A percentile compares a stretch with the other conserved stretches of the same genome.
Evolutionary conservation across 2,329 filamentous ascomycete genomes (phyloP).

Genomic region (Westerdykella ornata): DNA sequence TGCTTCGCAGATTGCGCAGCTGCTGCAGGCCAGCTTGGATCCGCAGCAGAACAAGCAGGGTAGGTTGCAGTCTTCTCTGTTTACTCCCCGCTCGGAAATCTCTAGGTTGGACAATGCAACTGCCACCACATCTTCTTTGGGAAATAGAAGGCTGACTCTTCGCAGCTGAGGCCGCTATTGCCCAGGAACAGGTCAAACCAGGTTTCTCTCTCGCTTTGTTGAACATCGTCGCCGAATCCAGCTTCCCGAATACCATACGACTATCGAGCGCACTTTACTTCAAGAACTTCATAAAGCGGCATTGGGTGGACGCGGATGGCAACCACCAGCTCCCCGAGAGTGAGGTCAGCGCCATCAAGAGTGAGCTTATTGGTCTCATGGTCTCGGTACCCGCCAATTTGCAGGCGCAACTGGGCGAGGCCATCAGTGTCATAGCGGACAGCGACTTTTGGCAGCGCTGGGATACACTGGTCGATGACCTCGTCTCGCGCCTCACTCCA

Average conservation of each 20-base stretch:
- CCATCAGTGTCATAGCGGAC: slow-evolving; percentile 94
- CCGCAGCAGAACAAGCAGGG: slow-evolving; percentile 84
- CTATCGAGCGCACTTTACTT: slow-evolving; percentile 88
- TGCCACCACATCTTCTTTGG: background rate
- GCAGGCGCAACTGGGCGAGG: slow-evolving; percentile 90
- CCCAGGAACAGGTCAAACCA: slow-evolving; percentile 71
- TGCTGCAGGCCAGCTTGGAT: slow-evolving; percentile 87
- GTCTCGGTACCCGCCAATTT: slow-evolving; percentile 80
- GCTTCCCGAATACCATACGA: slow-evolving; percentile 68
- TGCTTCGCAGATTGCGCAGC: slow-evolving; percentile 62
- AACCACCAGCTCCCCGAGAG: slow-evolving; percentile 77
- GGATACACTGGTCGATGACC: slow-evolving; percentile 92
- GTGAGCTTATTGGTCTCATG: slow-evolving; percentile 93
- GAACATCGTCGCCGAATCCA: slow-evolving; percentile 75
- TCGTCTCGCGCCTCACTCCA: slow-evolving; percentile 77
- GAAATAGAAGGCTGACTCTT: slow-evolving; percentile 13
- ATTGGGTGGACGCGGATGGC: slow-evolving; percentile 93
- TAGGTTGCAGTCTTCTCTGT: slow-evolving; percentile 39
- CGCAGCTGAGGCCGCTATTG: slow-evolving; percentile 73
- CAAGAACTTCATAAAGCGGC: slow-evolving; percentile 95
- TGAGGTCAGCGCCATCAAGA: slow-evolving; percentile 87
- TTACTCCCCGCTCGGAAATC: slow-evolving; percentile 4
- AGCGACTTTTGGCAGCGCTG: slow-evolving; percentile 95
- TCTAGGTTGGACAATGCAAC: background rate
- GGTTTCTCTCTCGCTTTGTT: slow-evolving; percentile 81